Evolutionary conservation across 257 asterid species (phyloP), one percentile per base, ranked within the genome.

Genomic region (Nicotiana otophora): DNA sequence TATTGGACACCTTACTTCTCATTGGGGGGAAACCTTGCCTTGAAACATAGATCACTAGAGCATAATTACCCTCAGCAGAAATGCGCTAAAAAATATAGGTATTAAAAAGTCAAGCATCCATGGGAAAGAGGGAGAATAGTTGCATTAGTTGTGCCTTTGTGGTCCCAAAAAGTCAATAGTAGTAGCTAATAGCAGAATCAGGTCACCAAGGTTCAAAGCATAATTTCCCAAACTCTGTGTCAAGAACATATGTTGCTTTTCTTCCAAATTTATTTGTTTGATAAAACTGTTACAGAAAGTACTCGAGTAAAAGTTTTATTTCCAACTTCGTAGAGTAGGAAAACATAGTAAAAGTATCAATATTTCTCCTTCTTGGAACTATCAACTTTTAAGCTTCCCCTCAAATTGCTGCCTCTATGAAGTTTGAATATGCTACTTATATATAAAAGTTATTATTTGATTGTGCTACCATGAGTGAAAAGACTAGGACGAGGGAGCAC

Each of bases 21-120:
- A 36, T n/a, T 69, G 77, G 77, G n/a, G 55, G 55, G 77, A 69
- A 69, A 39, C 77, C 78, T 69, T 69, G n/a, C 20, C 7, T 19
- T 70, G 58, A 70, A 42, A 34, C 1, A 2, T 70, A 70, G 20
- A 70, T 42, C 78, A n/a, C n/a, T 42, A 20, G 23, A 42, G 60
- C 55, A 46, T 70, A 70, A 42, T 70, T 11, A 42, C 60, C 34
- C 60, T 70, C 1, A 9, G 42, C 19, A 42, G 60, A 70, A 20
- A n/a, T 70, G 58, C 11, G 3, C 78, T 39, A 39, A 69, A 39
- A n/a, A 42, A 19, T 42, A 20, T 42, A 20, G 58, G 58, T 70
- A 42, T 55, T 14, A 8, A 67, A 67, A 67, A 67, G 54, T 68
- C 4, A 6, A 34, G 54, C 30, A 68, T 10, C 30, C 57, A 39